A percentile compares a stretch with the other conserved stretches of the same genome.
Conservation (phyloP, 345 rosid species). For the Bretschneidera sinensis region DNA sequence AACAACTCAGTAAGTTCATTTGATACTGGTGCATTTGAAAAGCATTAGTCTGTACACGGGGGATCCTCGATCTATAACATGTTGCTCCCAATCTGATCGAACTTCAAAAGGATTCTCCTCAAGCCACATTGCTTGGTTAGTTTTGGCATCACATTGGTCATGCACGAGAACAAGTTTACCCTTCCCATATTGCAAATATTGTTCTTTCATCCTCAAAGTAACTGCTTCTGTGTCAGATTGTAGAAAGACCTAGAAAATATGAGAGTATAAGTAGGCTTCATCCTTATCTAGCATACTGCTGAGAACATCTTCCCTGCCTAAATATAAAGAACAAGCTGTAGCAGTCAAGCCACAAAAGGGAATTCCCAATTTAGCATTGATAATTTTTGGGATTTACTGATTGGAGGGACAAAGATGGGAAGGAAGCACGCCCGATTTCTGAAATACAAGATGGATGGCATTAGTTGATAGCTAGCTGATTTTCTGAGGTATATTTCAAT, state of each 20-base stretch:
- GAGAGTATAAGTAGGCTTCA: not conserved
- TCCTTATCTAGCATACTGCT: too few relatives aligned
- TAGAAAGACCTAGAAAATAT: conserved; percentile 40
- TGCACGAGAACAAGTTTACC: conserved; percentile 36
- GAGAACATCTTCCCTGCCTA: too few relatives aligned
- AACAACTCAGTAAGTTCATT: not conserved
- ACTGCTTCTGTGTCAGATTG: conserved; percentile 64
- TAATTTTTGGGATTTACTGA: too few relatives aligned
- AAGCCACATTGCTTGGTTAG: conserved; percentile 34
- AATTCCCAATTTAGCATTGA: too few relatives aligned
- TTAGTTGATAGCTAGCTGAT: too few relatives aligned
- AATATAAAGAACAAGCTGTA: too few relatives aligned
- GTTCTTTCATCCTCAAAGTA: conserved; percentile 45
- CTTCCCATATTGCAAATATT: conserved; percentile 43
- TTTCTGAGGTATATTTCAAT: too few relatives aligned
- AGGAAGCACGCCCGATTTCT: too few relatives aligned
- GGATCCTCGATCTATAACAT: conserved; percentile 46
- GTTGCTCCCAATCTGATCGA: conserved; percentile 67
- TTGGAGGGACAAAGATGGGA: too few relatives aligned
- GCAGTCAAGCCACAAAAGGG: too few relatives aligned
- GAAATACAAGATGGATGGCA: too few relatives aligned
- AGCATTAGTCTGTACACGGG: conserved; percentile 62
- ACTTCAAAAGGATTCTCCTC: conserved; percentile 61
- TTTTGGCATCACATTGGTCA: conserved; percentile 9
- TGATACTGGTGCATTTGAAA: conserved; percentile 19